A percentile compares a stretch with the other conserved stretches of the same genome.
Evolutionary conservation across 768 basidiomycete genomes (phyloP).

Genomic region (Calocera cornea): DNA sequence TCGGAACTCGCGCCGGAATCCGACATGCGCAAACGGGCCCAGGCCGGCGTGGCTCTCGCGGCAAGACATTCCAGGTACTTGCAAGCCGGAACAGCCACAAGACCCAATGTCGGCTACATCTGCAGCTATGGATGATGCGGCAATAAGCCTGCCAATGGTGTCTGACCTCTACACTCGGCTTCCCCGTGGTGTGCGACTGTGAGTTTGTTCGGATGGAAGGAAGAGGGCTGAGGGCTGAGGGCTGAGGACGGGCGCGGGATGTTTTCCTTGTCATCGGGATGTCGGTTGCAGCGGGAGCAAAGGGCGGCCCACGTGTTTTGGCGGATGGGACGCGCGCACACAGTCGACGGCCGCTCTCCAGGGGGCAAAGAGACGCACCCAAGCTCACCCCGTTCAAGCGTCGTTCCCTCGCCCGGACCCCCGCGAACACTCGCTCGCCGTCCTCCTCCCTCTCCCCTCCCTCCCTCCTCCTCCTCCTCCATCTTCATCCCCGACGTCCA

Average conservation of each 20-base stretch:
- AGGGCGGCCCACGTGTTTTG: constrained; percentile 1
- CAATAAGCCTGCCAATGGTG: too few species aligned
- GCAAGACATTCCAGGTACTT: background rate
- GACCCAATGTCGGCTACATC: too few species aligned
- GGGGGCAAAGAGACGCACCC: background rate
- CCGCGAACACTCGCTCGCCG: background rate
- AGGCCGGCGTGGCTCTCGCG: background rate
- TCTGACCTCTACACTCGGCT: too few species aligned
- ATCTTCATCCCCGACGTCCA: background rate
- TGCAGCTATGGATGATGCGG: too few species aligned
- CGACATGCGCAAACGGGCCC: background rate
- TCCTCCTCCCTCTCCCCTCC: background rate
- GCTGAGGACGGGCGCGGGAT: background rate
- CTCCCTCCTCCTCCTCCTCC: background rate
- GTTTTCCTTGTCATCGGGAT: background rate
- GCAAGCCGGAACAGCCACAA: background rate
- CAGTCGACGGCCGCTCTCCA: background rate
- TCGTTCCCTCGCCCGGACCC: background rate
- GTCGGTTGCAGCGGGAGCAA: background rate
- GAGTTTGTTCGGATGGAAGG: background rate
- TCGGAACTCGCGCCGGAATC: background rate
- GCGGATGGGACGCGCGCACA: background rate
- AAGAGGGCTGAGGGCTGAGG: too few species aligned
- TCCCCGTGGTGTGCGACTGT: background rate
- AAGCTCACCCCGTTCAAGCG: background rate